These are phyloP conservation scores for Aspergillus japonicus DNA, from an alignment of 2,329 filamentous ascomycete species.

Conservation along the genomic window DNA sequence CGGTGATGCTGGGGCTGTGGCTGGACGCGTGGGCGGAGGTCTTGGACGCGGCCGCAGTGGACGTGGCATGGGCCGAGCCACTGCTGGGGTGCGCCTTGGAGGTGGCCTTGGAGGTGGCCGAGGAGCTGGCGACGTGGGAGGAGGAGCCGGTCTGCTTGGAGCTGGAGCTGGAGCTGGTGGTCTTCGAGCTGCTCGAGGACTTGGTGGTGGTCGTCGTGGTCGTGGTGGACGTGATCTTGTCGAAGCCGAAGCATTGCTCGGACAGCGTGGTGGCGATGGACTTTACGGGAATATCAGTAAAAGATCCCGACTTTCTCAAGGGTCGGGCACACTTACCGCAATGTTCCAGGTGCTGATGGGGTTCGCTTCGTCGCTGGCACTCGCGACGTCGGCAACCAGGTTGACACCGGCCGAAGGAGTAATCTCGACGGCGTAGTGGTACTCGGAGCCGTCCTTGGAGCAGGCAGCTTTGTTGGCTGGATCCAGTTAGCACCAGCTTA, in stretches of 20 bases:
- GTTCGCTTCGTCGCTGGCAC: slow-evolving; percentile 10
- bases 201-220: slow-evolving; percentile 1
- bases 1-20: neutral
- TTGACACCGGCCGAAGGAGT: slow-evolving; percentile 14
- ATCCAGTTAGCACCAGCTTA: slow-evolving; percentile 4
- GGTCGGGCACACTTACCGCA: slow-evolving; percentile 10
- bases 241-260: slow-evolving; percentile 6
- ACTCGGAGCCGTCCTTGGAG: neutral
- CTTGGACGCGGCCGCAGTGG: neutral
- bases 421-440: slow-evolving; percentile 10
- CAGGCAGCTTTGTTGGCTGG: slow-evolving; percentile 15
- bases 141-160: neutral
- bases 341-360: slow-evolving; percentile 9
- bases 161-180: neutral
- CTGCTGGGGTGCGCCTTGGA: slow-evolving; percentile 4
- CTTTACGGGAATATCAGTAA: neutral
- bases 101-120: neutral
- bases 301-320: neutral
- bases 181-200: neutral
- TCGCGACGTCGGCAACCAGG: slow-evolving; percentile 14
- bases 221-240: slow-evolving; percentile 2
- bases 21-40: neutral
- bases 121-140: neutral
- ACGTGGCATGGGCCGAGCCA: neutral
- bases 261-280: slow-evolving; percentile 4